Conservation (phyloP, 768 basidiomycete species). For the Lentinus tigrinus region DNA sequence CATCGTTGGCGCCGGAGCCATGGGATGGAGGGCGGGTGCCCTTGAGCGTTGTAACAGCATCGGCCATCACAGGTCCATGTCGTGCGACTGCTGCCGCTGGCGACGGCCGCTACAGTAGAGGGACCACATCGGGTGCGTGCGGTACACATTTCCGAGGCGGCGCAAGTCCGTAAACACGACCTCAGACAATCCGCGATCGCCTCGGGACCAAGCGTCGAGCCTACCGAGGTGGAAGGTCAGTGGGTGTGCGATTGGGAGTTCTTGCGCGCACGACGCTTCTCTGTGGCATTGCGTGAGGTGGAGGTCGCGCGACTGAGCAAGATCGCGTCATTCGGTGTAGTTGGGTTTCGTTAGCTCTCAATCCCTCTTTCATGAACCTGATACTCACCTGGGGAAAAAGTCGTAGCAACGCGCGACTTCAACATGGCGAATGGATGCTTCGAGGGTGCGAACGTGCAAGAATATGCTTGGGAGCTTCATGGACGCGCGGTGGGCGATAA, state of each 20-base stretch:
- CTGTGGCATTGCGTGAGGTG: background rate
- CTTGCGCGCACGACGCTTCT: constrained; percentile 1
- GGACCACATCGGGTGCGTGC: constrained; percentile 18
- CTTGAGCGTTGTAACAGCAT: constrained; percentile 7
- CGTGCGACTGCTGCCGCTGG: background rate
- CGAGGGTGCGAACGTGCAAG: background rate
- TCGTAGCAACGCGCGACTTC: background rate
- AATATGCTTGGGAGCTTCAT: background rate
- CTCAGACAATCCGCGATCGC: constrained; percentile 14
- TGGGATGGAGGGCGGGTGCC: no score
- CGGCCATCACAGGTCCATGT: background rate
- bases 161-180: constrained; percentile 18
- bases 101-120: background rate
- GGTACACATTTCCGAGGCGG: constrained; percentile 20
- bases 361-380: background rate
- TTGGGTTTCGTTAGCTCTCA: background rate
- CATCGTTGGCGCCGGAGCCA: no score
- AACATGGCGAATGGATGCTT: constrained; percentile 47
- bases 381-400: background rate
- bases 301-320: background rate
- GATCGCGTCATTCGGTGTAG: constrained; percentile 5
- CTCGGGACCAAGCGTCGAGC: background rate
- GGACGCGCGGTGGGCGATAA: background rate
- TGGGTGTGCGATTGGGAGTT: background rate
- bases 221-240: background rate